These are phyloP conservation scores for Aureobasidium lini DNA, from an alignment of 2,329 filamentous ascomycete species.

Conservation along the genomic window DNA sequence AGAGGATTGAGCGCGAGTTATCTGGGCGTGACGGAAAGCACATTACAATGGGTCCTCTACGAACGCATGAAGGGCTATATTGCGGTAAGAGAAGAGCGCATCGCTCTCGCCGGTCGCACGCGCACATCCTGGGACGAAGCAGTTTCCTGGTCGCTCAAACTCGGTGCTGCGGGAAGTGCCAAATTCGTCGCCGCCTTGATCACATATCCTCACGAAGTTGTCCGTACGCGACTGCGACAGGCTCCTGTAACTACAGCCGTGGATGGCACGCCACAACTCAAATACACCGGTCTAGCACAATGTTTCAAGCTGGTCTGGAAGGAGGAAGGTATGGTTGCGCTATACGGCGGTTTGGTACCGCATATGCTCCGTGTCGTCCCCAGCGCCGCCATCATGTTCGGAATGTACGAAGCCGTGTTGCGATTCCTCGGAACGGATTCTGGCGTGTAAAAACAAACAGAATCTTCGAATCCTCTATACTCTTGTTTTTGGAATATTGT, in stretches of 20 bases:
- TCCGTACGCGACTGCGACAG: slow-evolving; percentile 76
- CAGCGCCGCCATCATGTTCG: slow-evolving; percentile 93
- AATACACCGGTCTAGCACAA: slow-evolving; percentile 82
- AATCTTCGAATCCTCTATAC: neutral
- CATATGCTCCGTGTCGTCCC: slow-evolving; percentile 88
- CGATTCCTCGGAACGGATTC: slow-evolving; percentile 39
- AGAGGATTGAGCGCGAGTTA: slow-evolving; percentile 88
- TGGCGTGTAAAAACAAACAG: slow-evolving; percentile 22
- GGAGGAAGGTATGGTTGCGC: slow-evolving; percentile 75
- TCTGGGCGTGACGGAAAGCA: slow-evolving; percentile 81
- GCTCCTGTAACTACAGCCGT: slow-evolving; percentile 52
- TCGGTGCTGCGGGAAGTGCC: slow-evolving; percentile 70
- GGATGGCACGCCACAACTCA: slow-evolving; percentile 56
- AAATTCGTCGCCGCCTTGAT: slow-evolving; percentile 78
- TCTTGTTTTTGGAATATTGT: neutral
- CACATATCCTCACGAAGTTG: slow-evolving; percentile 90
- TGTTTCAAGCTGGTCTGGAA: slow-evolving; percentile 83
- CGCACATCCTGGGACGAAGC: slow-evolving; percentile 66
- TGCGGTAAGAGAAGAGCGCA: slow-evolving; percentile 52
- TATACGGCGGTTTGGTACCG: slow-evolving; percentile 87
- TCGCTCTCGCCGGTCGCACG: slow-evolving; percentile 50
- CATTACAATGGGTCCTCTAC: slow-evolving; percentile 89
- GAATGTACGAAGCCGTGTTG: slow-evolving; percentile 61
- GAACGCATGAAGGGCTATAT: slow-evolving; percentile 82
- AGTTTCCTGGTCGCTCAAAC: slow-evolving; percentile 70